Evolutionary conservation across 1,139 yeast genomes (phyloP).

Genomic region (Kodamaea derodonti): DNA sequence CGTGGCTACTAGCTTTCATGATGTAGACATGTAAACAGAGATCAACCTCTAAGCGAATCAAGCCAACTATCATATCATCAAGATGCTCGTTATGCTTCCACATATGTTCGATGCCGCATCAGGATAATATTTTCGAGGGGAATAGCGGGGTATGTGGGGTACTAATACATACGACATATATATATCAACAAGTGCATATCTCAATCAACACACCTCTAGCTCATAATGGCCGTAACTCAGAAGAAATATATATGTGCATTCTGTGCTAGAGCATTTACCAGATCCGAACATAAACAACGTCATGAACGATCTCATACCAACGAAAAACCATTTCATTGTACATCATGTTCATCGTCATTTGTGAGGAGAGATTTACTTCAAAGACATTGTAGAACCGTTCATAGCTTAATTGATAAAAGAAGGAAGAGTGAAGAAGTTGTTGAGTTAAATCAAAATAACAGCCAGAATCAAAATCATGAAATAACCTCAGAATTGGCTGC

Average conservation of each 20-base stretch:
- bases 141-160: too few species aligned
- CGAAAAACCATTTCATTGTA: conserved; percentile 76
- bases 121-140: too few species aligned
- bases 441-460: too few species aligned
- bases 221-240: conserved; percentile 37
- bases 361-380: conserved; percentile 74
- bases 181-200: too few species aligned
- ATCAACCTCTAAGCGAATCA: too few species aligned
- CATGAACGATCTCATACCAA: conserved; percentile 84
- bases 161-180: too few species aligned
- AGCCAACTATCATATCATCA: too few species aligned
- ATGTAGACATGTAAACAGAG: too few species aligned
- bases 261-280: conserved; percentile 76
- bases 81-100: too few species aligned
- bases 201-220: too few species aligned
- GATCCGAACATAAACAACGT: conserved; percentile 78
- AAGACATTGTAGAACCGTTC: conserved; percentile 77
- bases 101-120: too few species aligned
- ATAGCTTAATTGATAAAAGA: conserved; percentile 26
- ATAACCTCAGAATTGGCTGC: not conserved
- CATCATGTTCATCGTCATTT: conserved; percentile 66
- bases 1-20: too few species aligned
- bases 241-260: conserved; percentile 73
- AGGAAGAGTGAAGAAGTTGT: conserved; percentile 1
- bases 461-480: not conserved